phyloP scores from a whole-genome alignment of 1,139 yeast genomes.

The Geotrichum restrictum region DNA sequence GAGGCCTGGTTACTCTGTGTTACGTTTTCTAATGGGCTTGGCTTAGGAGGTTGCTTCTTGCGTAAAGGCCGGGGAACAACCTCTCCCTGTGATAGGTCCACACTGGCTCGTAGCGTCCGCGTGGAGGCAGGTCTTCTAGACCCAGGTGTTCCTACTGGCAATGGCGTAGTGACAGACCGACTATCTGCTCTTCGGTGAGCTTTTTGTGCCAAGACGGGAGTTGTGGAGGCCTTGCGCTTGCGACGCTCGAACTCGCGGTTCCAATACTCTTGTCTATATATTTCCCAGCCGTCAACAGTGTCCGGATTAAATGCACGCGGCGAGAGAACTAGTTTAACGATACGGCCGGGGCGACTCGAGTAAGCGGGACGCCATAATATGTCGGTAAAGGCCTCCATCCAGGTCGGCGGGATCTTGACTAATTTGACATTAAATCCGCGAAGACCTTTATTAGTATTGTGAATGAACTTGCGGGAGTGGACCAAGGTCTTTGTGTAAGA shows the following conservation, averaged over 20 bases:
- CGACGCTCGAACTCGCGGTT: slow-evolving; percentile 70
- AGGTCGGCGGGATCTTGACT: slow-evolving; percentile 62
- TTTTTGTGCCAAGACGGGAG: slow-evolving; percentile 4
- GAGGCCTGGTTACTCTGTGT: neutral
- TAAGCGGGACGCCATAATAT: slow-evolving; percentile 31
- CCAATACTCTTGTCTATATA: slow-evolving; percentile 93
- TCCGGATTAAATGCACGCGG: slow-evolving; percentile 80
- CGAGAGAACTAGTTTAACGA: slow-evolving; percentile 67
- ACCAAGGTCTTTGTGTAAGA: slow-evolving; percentile 83
- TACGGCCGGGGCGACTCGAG: slow-evolving; percentile 28
- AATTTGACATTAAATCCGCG: slow-evolving; percentile 75
- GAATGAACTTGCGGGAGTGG: slow-evolving; percentile 70
- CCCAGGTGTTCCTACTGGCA: neutral
- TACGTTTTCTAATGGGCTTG: slow-evolving; percentile 1
- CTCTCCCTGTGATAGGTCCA: slow-evolving; percentile 14
- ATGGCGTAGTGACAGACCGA: neutral
- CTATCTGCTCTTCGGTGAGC: slow-evolving; percentile 11
- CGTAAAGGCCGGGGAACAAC: slow-evolving; percentile 7
- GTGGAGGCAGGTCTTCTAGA: slow-evolving; percentile 1
- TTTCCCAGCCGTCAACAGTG: slow-evolving; percentile 90
- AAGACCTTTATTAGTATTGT: slow-evolving; percentile 80
- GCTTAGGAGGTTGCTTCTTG: slow-evolving; percentile 6
- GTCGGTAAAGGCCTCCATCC: slow-evolving; percentile 44
- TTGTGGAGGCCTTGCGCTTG: slow-evolving; percentile 5
- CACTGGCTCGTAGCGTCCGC: slow-evolving; percentile 8